These are phyloP conservation scores for Pueraria montana DNA, from an alignment of 306 rosid species.

Conservation along the genomic window DNA sequence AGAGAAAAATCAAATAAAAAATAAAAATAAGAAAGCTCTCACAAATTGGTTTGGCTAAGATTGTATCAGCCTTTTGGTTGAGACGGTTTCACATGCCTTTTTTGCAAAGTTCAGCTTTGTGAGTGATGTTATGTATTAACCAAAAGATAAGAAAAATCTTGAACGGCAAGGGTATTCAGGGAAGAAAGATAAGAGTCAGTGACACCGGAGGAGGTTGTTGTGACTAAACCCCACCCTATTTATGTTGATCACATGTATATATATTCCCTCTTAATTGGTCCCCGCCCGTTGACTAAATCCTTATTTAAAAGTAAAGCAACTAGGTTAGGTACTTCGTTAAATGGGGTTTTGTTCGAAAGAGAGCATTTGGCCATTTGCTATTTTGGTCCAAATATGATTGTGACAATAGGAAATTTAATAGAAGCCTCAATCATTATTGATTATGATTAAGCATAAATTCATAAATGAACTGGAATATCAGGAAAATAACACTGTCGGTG, in stretches of 20 bases:
- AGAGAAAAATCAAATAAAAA: too few relatives aligned
- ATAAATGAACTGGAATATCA: not conserved
- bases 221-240: constrained; percentile 39
- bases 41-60: constrained; percentile 12
- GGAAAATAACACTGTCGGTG: not conserved
- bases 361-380: not conserved
- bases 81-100: constrained; percentile 16
- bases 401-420: not conserved
- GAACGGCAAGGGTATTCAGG: not conserved
- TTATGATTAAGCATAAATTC: not conserved
- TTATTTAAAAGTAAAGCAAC: not conserved
- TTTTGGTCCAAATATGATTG: constrained; percentile 11
- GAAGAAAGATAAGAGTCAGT: too few relatives aligned
- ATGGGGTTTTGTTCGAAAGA: not conserved
- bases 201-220: constrained; percentile 5
- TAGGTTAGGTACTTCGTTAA: not conserved
- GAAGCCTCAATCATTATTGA: not conserved
- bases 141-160: not conserved
- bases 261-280: constrained; percentile 10
- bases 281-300: constrained; percentile 19
- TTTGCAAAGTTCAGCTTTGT: not conserved
- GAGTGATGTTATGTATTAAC: constrained; percentile 30
- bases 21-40: not conserved
- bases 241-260: constrained; percentile 45
- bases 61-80: constrained; percentile 11